Percentiles rank a stretch among this genome's conserved stretches.
phyloP scores from a whole-genome alignment of 2,329 filamentous ascomycete species.

The Colletotrichum sp. region DNA sequence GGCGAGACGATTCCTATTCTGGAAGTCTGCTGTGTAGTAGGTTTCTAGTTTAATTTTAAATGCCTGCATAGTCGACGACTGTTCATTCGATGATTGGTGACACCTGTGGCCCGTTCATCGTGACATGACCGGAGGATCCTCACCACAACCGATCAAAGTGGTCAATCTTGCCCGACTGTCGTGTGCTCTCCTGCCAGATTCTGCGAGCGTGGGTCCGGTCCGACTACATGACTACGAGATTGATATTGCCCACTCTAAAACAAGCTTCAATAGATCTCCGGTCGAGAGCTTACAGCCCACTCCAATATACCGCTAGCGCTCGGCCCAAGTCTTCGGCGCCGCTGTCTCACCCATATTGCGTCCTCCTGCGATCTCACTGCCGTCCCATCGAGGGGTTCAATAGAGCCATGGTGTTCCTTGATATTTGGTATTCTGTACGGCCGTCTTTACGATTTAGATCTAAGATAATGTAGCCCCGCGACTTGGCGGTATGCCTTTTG shows the following conservation, averaged over 20 bases:
- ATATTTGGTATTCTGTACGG: background rate
- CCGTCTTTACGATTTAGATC: background rate
- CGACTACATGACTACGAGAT: background rate
- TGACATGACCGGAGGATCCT: background rate
- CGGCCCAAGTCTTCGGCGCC: background rate
- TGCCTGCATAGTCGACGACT: too few relatives aligned
- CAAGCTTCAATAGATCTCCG: background rate
- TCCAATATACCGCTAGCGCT: background rate
- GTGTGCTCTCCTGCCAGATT: background rate
- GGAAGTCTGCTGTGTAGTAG: background rate
- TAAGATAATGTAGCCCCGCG: background rate
- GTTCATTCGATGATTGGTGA: background rate
- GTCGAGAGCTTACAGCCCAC: background rate
- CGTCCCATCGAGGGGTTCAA: too few relatives aligned
- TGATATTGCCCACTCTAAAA: background rate
- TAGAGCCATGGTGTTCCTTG: background rate
- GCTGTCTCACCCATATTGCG: background rate
- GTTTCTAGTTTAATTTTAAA: background rate
- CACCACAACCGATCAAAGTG: background rate
- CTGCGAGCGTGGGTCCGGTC: background rate
- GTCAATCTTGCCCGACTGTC: background rate
- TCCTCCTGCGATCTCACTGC: background rate
- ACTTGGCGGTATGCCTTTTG: background rate
- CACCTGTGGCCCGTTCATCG: background rate
- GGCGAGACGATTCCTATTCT: background rate